Conservation (phyloP, 176 grass and related monocot species). For the Paspalum vaginatum region DNA sequence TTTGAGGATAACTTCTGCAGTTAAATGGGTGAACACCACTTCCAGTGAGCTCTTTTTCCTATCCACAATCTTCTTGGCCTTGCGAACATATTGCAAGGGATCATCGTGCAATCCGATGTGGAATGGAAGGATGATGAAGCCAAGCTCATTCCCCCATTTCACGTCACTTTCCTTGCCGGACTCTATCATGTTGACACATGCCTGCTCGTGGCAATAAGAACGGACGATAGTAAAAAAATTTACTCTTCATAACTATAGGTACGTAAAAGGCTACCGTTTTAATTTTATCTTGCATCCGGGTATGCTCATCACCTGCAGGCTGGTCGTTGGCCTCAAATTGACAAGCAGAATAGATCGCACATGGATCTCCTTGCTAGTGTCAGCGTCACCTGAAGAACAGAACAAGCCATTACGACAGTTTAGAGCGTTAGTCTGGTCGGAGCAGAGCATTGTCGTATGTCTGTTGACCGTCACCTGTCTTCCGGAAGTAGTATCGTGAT, state of each 20-base stretch:
- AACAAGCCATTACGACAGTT: constrained; percentile 1
- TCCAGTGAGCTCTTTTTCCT: constrained; percentile 89
- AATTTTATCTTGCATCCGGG: background rate
- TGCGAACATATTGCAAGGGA: constrained; percentile 74
- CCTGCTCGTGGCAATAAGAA: constrained; percentile 41
- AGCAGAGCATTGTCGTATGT: background rate
- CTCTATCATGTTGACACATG: constrained; percentile 63
- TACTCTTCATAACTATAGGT: background rate
- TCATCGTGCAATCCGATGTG: constrained; percentile 51
- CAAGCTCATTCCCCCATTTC: constrained; percentile 68
- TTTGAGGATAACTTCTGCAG: constrained; percentile 57
- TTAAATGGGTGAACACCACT: constrained; percentile 63
- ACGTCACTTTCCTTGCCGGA: constrained; percentile 42
- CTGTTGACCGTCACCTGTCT: constrained; percentile 52
- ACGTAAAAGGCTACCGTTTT: background rate
- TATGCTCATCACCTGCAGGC: constrained; percentile 58
- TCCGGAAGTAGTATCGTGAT: constrained; percentile 74
- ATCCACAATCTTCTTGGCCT: constrained; percentile 57
- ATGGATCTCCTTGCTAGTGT: constrained; percentile 48
- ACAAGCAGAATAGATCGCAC: constrained; percentile 78
- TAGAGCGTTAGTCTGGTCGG: constrained; percentile 2
- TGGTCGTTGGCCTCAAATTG: constrained; percentile 67
- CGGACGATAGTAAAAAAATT: background rate
- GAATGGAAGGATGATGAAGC: constrained; percentile 68
- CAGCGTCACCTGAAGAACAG: constrained; percentile 46